Evolutionary conservation across 108 stramenopile genomes (phyloP), one percentile per base, ranked within the genome.

Genomic region (Fistulifera solaris): DNA sequence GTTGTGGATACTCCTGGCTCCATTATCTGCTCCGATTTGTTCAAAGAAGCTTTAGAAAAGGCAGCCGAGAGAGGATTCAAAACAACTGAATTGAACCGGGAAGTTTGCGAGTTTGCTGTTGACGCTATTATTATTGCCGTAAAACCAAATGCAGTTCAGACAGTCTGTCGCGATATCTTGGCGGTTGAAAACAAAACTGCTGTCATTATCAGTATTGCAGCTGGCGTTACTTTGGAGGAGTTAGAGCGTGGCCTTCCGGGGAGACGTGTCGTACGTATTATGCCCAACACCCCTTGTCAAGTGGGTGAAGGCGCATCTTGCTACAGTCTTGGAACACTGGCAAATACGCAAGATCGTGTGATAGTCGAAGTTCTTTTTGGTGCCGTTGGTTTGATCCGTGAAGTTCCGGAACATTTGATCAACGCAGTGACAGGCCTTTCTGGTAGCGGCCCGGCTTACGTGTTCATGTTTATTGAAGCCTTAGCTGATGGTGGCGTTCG

Each of bases 401-500:
- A 91, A 52, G 77, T 94, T 28, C 69, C 63, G 31, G 96, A 98
- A 71, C 59, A 64, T 23, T 56, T 87, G 40, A 62, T 84, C 40
- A 76, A 85, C 66, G 94, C 94, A 8, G 95, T 96, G 18, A 98
- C 96, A 7, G 96, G 95, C 3, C 44, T 98, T n/a, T 77, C 80
- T 52, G 96, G 96, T 27, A 85, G 82, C 54, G 96, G 96, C 14
- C 96, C 96, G 21, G 96, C 96, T 11, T 98, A 89, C 56, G 87
- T 96, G 16, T 96, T 91, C 72, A 60, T 87, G 50, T 78, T 98
- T 52, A 95, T 98, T 68, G 96, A 98, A 65, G 96, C 96, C 0
- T 59, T 98, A 38, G 85, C 87, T n/a, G 96, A 98, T 70, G 96
- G 94, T 24, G 96, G 93, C 11, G 96, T 98, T 14, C 77, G 87